Conservation (phyloP, 257 asterid species). For the Scutellaria baicalensis region DNA sequence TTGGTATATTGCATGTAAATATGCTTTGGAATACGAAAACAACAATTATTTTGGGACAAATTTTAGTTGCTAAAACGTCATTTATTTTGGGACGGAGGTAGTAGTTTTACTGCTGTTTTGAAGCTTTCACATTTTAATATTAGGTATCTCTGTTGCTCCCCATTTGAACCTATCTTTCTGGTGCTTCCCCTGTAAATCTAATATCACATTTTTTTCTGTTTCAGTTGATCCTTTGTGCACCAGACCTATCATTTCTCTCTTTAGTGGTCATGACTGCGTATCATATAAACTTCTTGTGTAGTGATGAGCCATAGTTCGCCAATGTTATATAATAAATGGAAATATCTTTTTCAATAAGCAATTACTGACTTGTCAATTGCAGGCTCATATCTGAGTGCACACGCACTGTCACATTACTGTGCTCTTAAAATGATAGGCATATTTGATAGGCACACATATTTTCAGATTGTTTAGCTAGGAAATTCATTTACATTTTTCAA, state of each 20-base stretch:
- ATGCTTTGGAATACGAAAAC: too few relatives aligned
- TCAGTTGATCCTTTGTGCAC: neutral
- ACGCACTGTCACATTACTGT: neutral
- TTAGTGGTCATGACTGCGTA: neutral
- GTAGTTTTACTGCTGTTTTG: neutral
- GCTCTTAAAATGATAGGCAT: neutral
- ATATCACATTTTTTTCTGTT: neutral
- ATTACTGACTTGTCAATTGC: neutral
- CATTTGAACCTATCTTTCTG: neutral
- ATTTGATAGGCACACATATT: neutral
- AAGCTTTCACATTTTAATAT: neutral
- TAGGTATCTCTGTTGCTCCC: neutral
- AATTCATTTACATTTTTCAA: neutral
- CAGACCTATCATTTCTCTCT: neutral
- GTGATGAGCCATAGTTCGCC: neutral
- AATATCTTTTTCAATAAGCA: neutral
- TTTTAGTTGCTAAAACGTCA: too few relatives aligned
- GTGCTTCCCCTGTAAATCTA: neutral
- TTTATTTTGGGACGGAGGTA: too few relatives aligned
- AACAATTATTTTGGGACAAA: too few relatives aligned
- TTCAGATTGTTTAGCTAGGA: neutral
- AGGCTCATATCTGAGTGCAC: too few relatives aligned
- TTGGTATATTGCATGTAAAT: too few relatives aligned
- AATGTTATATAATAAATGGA: neutral
- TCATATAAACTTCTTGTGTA: neutral